Evolutionary conservation across 805 yeast genomes (phyloP), one percentile per base, ranked within the genome.

Genomic region (Metschnikowia koreensis): DNA sequence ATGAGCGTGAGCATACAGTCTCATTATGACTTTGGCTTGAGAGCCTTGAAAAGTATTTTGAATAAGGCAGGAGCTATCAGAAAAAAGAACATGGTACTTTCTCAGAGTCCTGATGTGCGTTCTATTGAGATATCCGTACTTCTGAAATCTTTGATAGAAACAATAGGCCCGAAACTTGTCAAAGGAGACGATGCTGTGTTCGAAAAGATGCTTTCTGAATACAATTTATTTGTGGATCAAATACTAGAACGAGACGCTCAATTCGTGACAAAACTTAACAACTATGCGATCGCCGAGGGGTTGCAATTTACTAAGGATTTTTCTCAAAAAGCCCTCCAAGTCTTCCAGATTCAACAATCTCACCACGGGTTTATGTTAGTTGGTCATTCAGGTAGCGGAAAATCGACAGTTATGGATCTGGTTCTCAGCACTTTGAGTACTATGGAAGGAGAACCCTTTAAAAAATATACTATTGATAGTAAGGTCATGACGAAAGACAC

Each of bases 21-120:
- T 5, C 97, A 93, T 63, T 93, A 93, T 60, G 97, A 93, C 61
- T 93, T 93, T 77, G 97, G 97, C 0, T 69, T 93, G 41, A 76
- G 98, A 53, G 84, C 96, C 0, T 66, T 93, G 51, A 93, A 92
- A 61, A 76, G 83, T 38, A 81, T 85, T 0, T 65, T 93, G 15
- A 67, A 73, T 8, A 79, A 78, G 49, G 83, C 92, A 56, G 89
- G 51, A 65, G 79, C 45, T 29, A 31, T 26, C 17, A 43, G 46
- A 29, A 50, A 41, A 16, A 15, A 13, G 22, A 36, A 27, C 9
- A 7, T 13, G 16, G 37, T 2, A 6, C 13, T 22, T 7, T 34
- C 27, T 17, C 31, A 16, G 15, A 22, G 44, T 15, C 10, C 33
- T n/a, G 47, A 36, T 22, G 9, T 44, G 50, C 46, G 33, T n/a